Percentiles rank a stretch among this genome's conserved stretches.
Evolutionary conservation across 176 grass and related monocot genomes (phyloP).

Genomic region (Triticum aestivum): IWGSC_CS_RefSeq_v2.1 NC_057813.1:436428965-436429464

Average conservation of each 20-base stretch:
- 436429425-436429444: constrained; percentile 72
- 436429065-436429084: constrained; percentile 15
- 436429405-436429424: constrained; percentile 91
- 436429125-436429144: constrained; percentile 80
- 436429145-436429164: constrained; percentile 82
- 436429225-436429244: constrained; percentile 7
- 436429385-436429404: constrained; percentile 93
- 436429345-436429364: constrained; percentile 30
- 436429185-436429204: constrained; percentile 78
- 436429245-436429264: background rate
- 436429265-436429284: background rate
- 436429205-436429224: constrained; percentile 89
- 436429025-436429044: constrained; percentile 14
- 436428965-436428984: constrained; percentile 85
- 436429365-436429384: constrained; percentile 40
- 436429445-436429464: constrained; percentile 80
- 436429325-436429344: background rate
- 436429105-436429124: constrained; percentile 71
- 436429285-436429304: background rate
- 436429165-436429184: constrained; percentile 81
- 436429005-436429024: constrained; percentile 74
- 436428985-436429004: constrained; percentile 77
- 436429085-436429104: constrained; percentile 57
- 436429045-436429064: constrained; percentile 17
- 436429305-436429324: background rate